A percentile compares a stretch with the other conserved stretches of the same genome.
Evolutionary conservation across 2,329 filamentous ascomycete species (phyloP).

Genomic region (Lasiodiplodia citricola): DNA sequence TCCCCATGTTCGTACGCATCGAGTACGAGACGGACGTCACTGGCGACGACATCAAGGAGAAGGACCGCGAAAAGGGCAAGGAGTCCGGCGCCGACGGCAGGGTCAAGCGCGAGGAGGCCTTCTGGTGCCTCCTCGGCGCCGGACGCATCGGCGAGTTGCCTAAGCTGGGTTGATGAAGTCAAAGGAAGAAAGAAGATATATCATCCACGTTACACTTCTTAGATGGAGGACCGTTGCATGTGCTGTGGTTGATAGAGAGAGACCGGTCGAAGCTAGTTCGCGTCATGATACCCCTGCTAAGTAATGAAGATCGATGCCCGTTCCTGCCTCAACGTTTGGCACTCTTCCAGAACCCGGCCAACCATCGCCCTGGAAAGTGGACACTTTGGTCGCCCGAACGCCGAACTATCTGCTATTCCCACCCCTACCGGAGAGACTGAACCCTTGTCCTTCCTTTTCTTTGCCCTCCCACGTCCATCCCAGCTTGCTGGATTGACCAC

Average conservation of each 20-base stretch:
- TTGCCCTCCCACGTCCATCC: no score
- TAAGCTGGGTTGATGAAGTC: constrained; percentile 22
- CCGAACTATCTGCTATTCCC: neutral
- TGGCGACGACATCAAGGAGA: constrained; percentile 57
- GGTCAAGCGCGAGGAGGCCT: constrained; percentile 81
- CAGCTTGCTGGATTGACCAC: no score
- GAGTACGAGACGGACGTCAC: constrained; percentile 81
- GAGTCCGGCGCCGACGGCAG: constrained; percentile 55
- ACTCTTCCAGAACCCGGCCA: neutral
- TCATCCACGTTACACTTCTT: neutral
- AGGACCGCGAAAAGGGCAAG: constrained; percentile 30
- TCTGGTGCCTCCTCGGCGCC: constrained; percentile 92
- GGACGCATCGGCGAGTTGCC: constrained; percentile 68
- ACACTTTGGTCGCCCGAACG: neutral
- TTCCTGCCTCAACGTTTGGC: neutral
- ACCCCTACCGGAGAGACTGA: no score
- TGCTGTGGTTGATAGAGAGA: neutral
- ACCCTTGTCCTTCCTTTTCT: no score
- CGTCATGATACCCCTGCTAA: constrained; percentile 9
- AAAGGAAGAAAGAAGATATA: neutral
- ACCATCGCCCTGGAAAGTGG: neutral
- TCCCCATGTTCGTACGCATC: constrained; percentile 89
- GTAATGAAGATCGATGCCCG: constrained; percentile 4
- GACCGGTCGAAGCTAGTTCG: neutral
- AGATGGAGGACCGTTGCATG: neutral